These are phyloP conservation scores for Helicosporidium sp. DNA, from an alignment of 139 green algal species.

Conservation along the genomic window DNA sequence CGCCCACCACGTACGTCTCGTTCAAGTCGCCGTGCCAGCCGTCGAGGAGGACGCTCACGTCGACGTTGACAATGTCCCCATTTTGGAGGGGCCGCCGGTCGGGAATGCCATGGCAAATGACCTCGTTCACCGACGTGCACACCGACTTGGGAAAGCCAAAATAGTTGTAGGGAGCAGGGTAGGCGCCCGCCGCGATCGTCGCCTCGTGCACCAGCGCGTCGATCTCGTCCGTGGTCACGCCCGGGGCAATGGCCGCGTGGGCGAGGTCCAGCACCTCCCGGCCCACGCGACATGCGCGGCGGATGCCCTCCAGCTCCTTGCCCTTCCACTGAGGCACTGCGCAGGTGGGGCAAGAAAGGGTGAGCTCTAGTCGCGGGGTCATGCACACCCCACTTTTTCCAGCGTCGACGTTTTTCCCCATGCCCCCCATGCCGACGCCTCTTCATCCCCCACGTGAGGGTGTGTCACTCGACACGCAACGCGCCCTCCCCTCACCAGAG, in stretches of 20 bases:
- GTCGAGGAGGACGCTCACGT: slow-evolving; percentile 71
- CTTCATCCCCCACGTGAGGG: no score
- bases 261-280: slow-evolving; percentile 64
- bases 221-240: slow-evolving; percentile 86
- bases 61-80: slow-evolving; percentile 94
- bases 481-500: slow-evolving; percentile 9
- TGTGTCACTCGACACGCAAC: no score
- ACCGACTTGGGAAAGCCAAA: slow-evolving; percentile 71
- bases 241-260: slow-evolving; percentile 40
- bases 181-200: slow-evolving; percentile 51
- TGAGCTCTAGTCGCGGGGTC: neutral
- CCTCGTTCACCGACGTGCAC: slow-evolving; percentile 94
- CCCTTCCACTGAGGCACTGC: slow-evolving; percentile 35
- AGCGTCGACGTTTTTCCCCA: no score
- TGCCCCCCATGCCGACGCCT: no score
- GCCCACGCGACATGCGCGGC: slow-evolving; percentile 44
- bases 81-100: slow-evolving; percentile 68
- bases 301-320: slow-evolving; percentile 50
- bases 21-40: slow-evolving; percentile 92
- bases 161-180: slow-evolving; percentile 87
- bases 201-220: slow-evolving; percentile 75
- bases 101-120: slow-evolving; percentile 97
- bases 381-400: neutral
- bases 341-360: no score
- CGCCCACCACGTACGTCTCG: slow-evolving; percentile 74